Evolutionary conservation across 2,329 filamentous ascomycete genomes (phyloP).

Genomic region (Trichoderma gracile): DNA sequence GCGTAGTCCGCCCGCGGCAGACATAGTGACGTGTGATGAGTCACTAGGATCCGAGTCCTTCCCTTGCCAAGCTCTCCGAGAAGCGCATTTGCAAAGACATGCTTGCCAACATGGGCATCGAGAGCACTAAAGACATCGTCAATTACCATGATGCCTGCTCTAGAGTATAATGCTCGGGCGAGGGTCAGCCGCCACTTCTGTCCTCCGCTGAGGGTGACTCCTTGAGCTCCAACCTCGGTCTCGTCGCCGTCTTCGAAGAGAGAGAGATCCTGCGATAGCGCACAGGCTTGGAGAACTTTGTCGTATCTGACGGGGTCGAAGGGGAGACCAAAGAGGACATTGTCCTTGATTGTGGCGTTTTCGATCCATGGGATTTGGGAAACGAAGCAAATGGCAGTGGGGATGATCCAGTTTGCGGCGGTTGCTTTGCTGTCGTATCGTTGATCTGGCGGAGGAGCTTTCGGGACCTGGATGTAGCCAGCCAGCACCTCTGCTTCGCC

Average conservation of each 20-base stretch:
- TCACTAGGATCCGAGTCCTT: constrained; percentile 26
- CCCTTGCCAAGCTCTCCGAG: constrained; percentile 15
- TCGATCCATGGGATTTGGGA: constrained; percentile 76
- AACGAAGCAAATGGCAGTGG: constrained; percentile 5
- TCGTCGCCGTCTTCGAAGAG: constrained; percentile 69
- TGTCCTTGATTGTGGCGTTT: constrained; percentile 70
- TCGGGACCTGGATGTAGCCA: constrained; percentile 21
- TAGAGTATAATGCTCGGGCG: constrained; percentile 31
- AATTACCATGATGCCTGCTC: constrained; percentile 46
- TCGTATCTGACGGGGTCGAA: constrained; percentile 63
- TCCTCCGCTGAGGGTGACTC: constrained; percentile 27
- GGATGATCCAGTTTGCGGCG: constrained; percentile 8
- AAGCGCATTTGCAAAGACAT: constrained; percentile 12
- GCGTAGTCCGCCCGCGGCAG: constrained; percentile 9
- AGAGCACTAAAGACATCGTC: constrained; percentile 53
- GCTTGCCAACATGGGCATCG: constrained; percentile 13
- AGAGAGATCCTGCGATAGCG: constrained; percentile 68
- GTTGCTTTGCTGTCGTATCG: constrained; percentile 5
- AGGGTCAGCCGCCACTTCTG: constrained; percentile 30
- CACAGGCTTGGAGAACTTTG: constrained; percentile 67
- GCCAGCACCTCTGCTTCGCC: constrained; percentile 21
- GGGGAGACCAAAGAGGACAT: constrained; percentile 70
- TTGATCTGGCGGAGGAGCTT: neutral
- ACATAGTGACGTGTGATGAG: constrained; percentile 23
- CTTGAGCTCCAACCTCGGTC: constrained; percentile 54